Evolutionary conservation across 2,329 filamentous ascomycete genomes (phyloP), one percentile per base, ranked within the genome.

Genomic region (Verticillium klebahnii): DNA sequence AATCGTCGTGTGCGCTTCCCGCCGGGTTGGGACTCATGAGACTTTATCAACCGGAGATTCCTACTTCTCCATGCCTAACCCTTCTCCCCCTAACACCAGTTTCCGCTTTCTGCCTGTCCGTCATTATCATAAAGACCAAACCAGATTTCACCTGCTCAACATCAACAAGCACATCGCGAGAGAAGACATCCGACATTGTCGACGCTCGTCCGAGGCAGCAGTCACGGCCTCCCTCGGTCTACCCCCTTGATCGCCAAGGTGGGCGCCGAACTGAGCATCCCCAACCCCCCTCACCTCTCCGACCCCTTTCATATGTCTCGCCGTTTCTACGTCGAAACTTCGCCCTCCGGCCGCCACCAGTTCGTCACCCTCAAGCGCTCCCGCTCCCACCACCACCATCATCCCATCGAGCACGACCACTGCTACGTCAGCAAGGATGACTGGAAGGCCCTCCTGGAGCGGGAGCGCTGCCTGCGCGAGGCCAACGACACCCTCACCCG

Each of bases 321-420:
- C 62, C 72, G 71, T 25, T 74, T 71, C 66, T 77, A 71, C 59
- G 66, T 78, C 63, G 75, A 78, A 65, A 73, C 73, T 15, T 67
- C 68, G 7, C 65, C 73, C 12, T 67, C 70, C 14, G 76, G 75
- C 19, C 70, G 67, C 39, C 68, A 69, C 34, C 75, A 76, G 61
- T 75, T 75, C 60, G 75, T 79, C 29, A 69, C 73, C 54, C 65
- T 78, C 70, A 78, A 77, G 67, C 73, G 75, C 60, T 76, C 76
- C 19, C 72, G 71, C 61, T 77, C 76, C 3, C 72, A 76, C 23
- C 61, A 64, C 55, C 69, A 74, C 45, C 67, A 71, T 56, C 69
- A 71, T 59, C 69, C 72, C 62, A 68, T 70, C 64, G 73, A 77
- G 60, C 74, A 74, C 64, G 73, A 72, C 63, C 73, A 69, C 34